Percentiles rank a stretch among this genome's conserved stretches.
Evolutionary conservation across 208 protist genomes (phyloP).

Genomic region (Blastocrithidia nonstop): DNA sequence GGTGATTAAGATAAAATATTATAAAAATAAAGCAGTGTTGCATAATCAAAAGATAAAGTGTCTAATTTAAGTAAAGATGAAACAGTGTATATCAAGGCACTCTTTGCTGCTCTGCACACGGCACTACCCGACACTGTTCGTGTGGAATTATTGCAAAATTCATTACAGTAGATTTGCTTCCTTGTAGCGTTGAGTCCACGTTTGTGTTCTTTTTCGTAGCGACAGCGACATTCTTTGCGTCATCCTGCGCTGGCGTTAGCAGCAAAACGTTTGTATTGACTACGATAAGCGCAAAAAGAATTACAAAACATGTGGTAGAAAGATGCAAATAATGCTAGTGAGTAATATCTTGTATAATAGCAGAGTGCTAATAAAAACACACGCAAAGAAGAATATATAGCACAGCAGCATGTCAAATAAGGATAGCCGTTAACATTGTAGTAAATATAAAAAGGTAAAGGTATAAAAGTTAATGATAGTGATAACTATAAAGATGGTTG

Average conservation of each 20-base stretch:
- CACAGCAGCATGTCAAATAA: too few relatives aligned
- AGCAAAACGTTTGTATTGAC: conserved; percentile 44
- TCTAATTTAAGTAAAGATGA: too few relatives aligned
- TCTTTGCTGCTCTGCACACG: conserved; percentile 55
- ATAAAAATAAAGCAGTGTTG: too few relatives aligned
- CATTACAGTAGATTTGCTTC: conserved; percentile 50
- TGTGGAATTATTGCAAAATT: conserved; percentile 14
- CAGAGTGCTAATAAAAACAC: too few relatives aligned
- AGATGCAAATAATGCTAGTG: conserved; percentile 10
- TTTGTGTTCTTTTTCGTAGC: conserved; percentile 49
- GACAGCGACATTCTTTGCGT: conserved; percentile 45
- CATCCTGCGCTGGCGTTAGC: conserved; percentile 73
- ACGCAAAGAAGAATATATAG: too few relatives aligned
- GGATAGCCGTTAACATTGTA: too few relatives aligned
- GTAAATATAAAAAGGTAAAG: too few relatives aligned
- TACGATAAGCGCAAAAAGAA: background rate
- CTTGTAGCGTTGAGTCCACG: conserved; percentile 51
- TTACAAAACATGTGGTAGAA: too few relatives aligned
- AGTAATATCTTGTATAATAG: conserved; percentile 5
- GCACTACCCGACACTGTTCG: conserved; percentile 34
- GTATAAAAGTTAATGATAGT: too few relatives aligned
- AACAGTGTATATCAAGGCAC: conserved; percentile 19
- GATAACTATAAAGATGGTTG: too few relatives aligned
- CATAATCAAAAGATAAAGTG: too few relatives aligned
- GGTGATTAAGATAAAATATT: too few relatives aligned